Percentiles rank a stretch among this genome's conserved stretches.
Evolutionary conservation across 192 early-diverging fungal genomes (phyloP).

Genomic region (Gonapodya prolifera): DNA sequence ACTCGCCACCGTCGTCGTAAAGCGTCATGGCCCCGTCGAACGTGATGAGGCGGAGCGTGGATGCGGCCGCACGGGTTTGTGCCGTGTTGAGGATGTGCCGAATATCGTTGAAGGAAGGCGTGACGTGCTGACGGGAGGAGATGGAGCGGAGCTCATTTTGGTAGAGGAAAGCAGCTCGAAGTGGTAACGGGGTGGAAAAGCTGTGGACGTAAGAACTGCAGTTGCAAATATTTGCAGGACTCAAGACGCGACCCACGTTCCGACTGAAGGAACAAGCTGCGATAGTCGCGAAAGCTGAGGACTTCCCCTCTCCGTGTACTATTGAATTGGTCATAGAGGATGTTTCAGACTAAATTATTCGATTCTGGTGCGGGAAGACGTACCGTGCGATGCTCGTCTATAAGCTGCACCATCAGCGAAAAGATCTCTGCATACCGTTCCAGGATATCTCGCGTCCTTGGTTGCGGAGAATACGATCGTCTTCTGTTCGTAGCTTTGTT

Average conservation of each 20-base stretch:
- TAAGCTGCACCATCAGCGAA: conserved; percentile 59
- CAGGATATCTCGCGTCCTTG: conserved; percentile 35
- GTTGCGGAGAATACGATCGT: conserved; percentile 18
- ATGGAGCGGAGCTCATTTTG: conserved; percentile 57
- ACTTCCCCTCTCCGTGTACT: conserved; percentile 27
- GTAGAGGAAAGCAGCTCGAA: conserved; percentile 54
- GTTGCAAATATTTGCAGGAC: too few species aligned
- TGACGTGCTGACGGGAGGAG: conserved; percentile 63
- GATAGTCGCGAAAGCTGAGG: conserved; percentile 63
- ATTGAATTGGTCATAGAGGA: too few species aligned
- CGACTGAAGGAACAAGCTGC: conserved; percentile 63
- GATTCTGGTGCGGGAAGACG: conserved; percentile 17
- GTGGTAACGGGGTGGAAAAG: conserved; percentile 78
- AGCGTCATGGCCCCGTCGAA: conserved; percentile 94
- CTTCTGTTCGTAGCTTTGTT: conserved; percentile 9
- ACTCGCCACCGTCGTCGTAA: conserved; percentile 78
- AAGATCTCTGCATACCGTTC: conserved; percentile 70
- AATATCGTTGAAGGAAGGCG: conserved; percentile 88
- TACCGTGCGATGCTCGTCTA: conserved; percentile 42
- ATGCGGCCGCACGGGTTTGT: conserved; percentile 66
- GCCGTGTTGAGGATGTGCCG: conserved; percentile 79
- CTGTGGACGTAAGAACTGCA: too few species aligned
- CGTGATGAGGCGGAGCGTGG: conserved; percentile 60
- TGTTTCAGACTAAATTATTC: conserved; percentile 32
- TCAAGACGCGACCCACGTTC: conserved; percentile 18